Evolutionary conservation across 495 filamentous ascomycete genomes (phyloP).

Genomic region (Tuber borchii): DNA sequence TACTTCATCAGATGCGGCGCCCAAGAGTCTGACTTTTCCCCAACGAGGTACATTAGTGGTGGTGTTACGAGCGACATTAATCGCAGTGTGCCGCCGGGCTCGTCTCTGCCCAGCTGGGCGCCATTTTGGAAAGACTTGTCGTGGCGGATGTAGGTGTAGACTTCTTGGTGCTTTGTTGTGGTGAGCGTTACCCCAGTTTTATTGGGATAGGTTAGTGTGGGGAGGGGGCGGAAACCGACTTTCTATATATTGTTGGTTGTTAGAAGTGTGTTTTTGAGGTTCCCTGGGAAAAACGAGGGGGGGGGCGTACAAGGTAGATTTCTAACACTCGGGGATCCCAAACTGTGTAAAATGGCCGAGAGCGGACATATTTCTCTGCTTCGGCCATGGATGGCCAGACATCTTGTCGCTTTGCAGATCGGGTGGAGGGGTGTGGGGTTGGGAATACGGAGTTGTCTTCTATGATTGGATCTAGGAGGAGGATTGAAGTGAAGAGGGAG

Average conservation of each 20-base stretch:
- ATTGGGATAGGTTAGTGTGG: conserved; percentile 54
- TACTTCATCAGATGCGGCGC: conserved; percentile 47
- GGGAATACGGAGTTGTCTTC: conserved; percentile 41
- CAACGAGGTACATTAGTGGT: conserved; percentile 78
- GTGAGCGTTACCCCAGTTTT: conserved; percentile 49
- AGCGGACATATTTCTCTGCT: conserved; percentile 55
- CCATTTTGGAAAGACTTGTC: conserved; percentile 48
- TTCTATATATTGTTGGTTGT: conserved; percentile 24
- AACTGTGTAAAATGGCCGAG: conserved; percentile 58
- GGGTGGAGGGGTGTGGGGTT: conserved; percentile 45
- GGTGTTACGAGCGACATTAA: conserved; percentile 66
- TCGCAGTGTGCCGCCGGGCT: conserved; percentile 56
- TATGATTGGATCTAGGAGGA: conserved; percentile 77
- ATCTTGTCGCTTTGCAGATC: conserved; percentile 61
- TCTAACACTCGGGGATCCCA: conserved; percentile 72
- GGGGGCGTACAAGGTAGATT: conserved; percentile 48
- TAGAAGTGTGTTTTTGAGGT: background rate
- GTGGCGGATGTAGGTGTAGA: conserved; percentile 51
- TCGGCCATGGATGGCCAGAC: conserved; percentile 61
- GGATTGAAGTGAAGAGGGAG: conserved; percentile 65
- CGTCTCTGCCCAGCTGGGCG: conserved; percentile 51
- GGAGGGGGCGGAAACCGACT: conserved; percentile 60
- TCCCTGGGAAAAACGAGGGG: background rate
- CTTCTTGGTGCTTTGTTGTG: conserved; percentile 60
- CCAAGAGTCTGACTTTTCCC: conserved; percentile 58